Base-by-base conservation (phyloP, 305 asterid species). In the Caryopteris hybrid region DNA sequence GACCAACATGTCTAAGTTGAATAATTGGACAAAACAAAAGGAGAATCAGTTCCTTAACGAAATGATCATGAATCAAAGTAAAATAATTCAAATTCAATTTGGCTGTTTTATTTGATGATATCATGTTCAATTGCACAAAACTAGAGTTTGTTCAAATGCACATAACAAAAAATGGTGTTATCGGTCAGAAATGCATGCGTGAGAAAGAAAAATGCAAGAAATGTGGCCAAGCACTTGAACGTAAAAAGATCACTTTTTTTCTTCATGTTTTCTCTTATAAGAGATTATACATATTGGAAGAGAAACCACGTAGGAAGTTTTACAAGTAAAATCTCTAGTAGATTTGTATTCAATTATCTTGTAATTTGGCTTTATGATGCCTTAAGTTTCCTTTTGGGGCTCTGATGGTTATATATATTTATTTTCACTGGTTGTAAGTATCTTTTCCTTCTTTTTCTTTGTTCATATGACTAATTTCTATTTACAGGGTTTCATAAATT, bases 401-500 rank as follows among this genome's bases (percentile, higher is more conserved):
- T 56, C 73, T 51, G 16, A 34, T 61, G 31, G 43, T 60, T 54
- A 39, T 48, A n/a, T 11, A 62, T 14, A 21, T 43, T 2, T 69
- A 14, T 34, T 75, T 52, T 53, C 47, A 47, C 33, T 39, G 39
- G 25, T 59, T 52, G 54, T 46, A 54, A 47, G 62, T 60, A 20
- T 66, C 25, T 14, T 17, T 47, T 18, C 20, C 70, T 52, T 55
- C 14, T 68, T 61, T 50, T 41, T 66, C 16, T 71, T 73, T 56
- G 60, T 50, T 72, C 42, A 53, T 64, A 27, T 59, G 71, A 73
- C 50, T 21, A 57, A 71, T 41, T 14, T 52, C 51, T 62, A 43
- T 80, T 38, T 61, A 71, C 88, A 95, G 99, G 99, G 99, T 54
- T 85, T 84, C 71, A 86, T 95, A 79, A 95, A 95, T 82, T 89